A percentile compares a stretch with the other conserved stretches of the same genome.
Conservation (phyloP, 2,329 filamentous ascomycete species). For the Apiospora phragmitis region DNA sequence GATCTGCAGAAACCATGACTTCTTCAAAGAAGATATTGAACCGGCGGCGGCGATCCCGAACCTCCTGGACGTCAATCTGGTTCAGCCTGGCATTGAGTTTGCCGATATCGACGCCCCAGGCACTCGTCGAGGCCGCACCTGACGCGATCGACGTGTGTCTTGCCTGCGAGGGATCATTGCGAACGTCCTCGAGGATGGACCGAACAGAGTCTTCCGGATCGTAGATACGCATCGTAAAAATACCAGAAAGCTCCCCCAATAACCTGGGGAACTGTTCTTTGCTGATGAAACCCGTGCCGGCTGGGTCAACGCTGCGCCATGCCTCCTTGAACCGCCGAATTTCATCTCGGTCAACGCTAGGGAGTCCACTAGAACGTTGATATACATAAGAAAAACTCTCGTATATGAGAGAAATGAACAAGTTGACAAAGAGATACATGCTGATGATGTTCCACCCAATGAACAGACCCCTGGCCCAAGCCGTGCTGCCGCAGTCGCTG, state of each 20-base stretch:
- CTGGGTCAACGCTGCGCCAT: conserved; percentile 93
- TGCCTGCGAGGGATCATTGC: conserved; percentile 52
- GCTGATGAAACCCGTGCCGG: conserved; percentile 86
- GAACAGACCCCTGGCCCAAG: conserved; percentile 88
- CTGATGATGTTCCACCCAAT: conserved; percentile 98
- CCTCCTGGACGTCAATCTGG: conserved; percentile 71
- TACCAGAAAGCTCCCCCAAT: conserved; percentile 86
- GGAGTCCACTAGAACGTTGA: conserved; percentile 90
- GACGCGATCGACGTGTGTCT: conserved; percentile 58
- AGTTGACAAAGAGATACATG: conserved; percentile 99
- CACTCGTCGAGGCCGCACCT: conserved; percentile 34
- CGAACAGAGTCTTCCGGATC: conserved; percentile 84
- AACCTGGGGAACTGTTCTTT: conserved; percentile 88
- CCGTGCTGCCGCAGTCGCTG: conserved; percentile 88
- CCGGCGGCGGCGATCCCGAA: conserved; percentile 72
- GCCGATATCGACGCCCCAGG: conserved; percentile 68
- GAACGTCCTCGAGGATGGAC: conserved; percentile 84
- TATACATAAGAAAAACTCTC: conserved; percentile 99
- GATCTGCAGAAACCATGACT: conserved; percentile 89
- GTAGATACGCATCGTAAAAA: conserved; percentile 98
- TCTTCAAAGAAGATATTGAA: conserved; percentile 98
- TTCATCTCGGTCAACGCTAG: conserved; percentile 87
- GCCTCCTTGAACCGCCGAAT: conserved; percentile 97
- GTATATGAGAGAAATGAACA: conserved; percentile 98
- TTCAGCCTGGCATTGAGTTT: conserved; percentile 73